phyloP scores from a whole-genome alignment of 2,329 filamentous ascomycete genomes.

The Elsinoe ampelina region DNA sequence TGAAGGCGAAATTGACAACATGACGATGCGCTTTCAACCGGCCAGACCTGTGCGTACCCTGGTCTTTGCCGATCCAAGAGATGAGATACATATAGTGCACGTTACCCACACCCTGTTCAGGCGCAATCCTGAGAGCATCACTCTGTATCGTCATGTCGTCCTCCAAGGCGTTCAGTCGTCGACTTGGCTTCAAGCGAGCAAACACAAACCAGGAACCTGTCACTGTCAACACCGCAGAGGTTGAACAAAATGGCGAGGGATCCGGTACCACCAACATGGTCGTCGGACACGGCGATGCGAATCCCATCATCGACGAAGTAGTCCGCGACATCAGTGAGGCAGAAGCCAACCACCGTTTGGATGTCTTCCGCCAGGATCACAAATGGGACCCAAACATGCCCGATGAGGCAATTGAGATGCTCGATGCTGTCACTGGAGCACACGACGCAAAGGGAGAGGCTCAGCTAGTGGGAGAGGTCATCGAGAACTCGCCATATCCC shows the following conservation, averaged over 20 bases:
- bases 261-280: slow-evolving; percentile 17
- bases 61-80: too few relatives aligned
- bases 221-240: slow-evolving; percentile 12
- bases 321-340: slow-evolving; percentile 19
- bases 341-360: slow-evolving; percentile 31
- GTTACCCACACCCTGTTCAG: too few relatives aligned
- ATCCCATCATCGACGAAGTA: slow-evolving; percentile 15
- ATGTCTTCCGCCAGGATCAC: slow-evolving; percentile 51
- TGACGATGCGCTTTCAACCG: too few relatives aligned
- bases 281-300: slow-evolving; percentile 17
- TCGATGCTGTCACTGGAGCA: slow-evolving; percentile 48
- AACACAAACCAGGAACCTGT: slow-evolving; percentile 18
- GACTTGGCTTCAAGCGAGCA: slow-evolving; percentile 21
- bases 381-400: slow-evolving; percentile 57
- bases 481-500: slow-evolving; percentile 59
- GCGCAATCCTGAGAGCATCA: too few relatives aligned
- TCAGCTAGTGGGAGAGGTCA: slow-evolving; percentile 49
- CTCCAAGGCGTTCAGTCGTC: slow-evolving; percentile 15
- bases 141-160: slow-evolving; percentile 11
- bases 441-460: slow-evolving; percentile 48
- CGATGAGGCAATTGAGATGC: slow-evolving; percentile 51
- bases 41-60: too few relatives aligned
- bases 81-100: too few relatives aligned
- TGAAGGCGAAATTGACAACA: too few relatives aligned
- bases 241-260: slow-evolving; percentile 11